A percentile compares a stretch with the other conserved stretches of the same genome.
These are phyloP conservation scores for Fusarium keratoplasticum DNA, from an alignment of 2,329 filamentous ascomycete species.

Conservation along the genomic window DNA sequence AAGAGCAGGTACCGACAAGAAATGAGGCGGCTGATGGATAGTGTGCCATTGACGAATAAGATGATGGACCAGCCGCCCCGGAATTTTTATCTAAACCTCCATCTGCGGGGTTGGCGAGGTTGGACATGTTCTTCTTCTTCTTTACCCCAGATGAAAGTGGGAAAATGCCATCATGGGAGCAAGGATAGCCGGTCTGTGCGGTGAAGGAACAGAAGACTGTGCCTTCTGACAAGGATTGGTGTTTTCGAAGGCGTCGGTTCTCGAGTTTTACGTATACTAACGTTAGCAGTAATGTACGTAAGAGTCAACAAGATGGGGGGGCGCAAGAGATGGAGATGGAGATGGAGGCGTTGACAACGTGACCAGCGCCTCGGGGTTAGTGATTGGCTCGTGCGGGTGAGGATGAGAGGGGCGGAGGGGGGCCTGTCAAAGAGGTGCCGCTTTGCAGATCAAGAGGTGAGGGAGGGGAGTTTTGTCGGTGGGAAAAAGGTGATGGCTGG, in stretches of 20 bases:
- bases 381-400: slow-evolving; percentile 22
- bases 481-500: not conserved
- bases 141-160: slow-evolving; percentile 2
- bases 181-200: not conserved
- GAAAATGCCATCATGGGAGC: not conserved
- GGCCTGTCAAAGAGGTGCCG: slow-evolving; percentile 20
- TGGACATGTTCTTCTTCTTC: not conserved
- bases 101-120: slow-evolving; percentile 18
- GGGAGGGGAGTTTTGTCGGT: not conserved
- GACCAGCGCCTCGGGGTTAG: slow-evolving; percentile 21
- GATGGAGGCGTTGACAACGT: slow-evolving; percentile 35
- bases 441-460: slow-evolving; percentile 10
- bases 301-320: not conserved
- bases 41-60: slow-evolving; percentile 30
- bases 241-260: not conserved
- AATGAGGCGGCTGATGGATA: slow-evolving; percentile 8
- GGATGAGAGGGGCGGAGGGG: slow-evolving; percentile 7
- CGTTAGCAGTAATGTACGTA: not conserved
- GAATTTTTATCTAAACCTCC: not conserved
- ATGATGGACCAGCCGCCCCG: slow-evolving; percentile 2
- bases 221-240: not conserved
- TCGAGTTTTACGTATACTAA: not conserved
- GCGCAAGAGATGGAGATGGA: not conserved
- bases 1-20: not conserved
- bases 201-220: not conserved